Conservation (phyloP, 768 basidiomycete genomes). For the Boletus sp. region DNA sequence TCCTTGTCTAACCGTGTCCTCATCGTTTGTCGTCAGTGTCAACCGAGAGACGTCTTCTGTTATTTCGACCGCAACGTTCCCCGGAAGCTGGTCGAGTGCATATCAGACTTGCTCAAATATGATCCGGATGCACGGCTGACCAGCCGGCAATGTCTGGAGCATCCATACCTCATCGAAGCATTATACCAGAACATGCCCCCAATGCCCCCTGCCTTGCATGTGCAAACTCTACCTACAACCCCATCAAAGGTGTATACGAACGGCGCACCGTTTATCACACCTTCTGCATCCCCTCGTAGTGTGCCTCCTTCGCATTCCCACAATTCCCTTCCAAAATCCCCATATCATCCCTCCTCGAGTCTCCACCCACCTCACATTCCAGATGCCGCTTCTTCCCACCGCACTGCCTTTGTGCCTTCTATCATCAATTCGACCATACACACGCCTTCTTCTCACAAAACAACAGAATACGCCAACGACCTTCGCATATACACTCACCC, state of each 20-base stretch:
- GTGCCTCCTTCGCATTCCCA: conserved; percentile 51
- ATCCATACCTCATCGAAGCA: conserved; percentile 85
- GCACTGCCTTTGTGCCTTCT: conserved; percentile 48
- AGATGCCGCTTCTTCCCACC: conserved; percentile 50
- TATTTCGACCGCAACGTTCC: conserved; percentile 81
- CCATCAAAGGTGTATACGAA: conserved; percentile 36
- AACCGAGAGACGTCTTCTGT: conserved; percentile 62
- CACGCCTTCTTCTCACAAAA: conserved; percentile 32
- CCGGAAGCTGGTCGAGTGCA: conserved; percentile 81
- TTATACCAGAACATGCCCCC: conserved; percentile 63
- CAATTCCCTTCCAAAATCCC: conserved; percentile 37
- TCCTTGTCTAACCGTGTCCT: background rate
- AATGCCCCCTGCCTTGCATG: conserved; percentile 50
- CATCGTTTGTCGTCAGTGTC: conserved; percentile 41
- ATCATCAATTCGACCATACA: conserved; percentile 29
- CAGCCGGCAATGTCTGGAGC: conserved; percentile 80
- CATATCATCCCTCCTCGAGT: conserved; percentile 38
- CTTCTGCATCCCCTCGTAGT: conserved; percentile 41
- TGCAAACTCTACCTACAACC: conserved; percentile 36
- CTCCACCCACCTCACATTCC: conserved; percentile 41
- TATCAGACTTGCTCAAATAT: conserved; percentile 87
- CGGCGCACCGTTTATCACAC: conserved; percentile 36
- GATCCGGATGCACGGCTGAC: conserved; percentile 87
- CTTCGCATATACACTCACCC: conserved; percentile 33
- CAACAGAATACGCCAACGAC: conserved; percentile 36